A percentile compares a stretch with the other conserved stretches of the same genome.
Evolutionary conservation across 2,329 filamentous ascomycete species (phyloP).

Genomic region (Curvularia eragrostidis): DNA sequence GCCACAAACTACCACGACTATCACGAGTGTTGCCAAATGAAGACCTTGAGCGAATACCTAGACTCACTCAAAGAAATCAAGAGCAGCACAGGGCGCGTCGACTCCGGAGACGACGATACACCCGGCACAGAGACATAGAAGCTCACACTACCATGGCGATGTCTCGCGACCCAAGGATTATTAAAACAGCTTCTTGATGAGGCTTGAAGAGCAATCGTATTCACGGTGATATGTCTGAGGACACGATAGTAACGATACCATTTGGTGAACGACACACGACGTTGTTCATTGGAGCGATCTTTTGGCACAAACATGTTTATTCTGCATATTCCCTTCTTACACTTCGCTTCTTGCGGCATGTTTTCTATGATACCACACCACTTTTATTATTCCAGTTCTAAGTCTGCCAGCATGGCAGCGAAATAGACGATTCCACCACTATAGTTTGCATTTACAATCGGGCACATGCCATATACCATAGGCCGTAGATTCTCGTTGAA

Average conservation of each 20-base stretch:
- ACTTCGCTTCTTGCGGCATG: background rate
- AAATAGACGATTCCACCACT: background rate
- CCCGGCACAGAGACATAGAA: background rate
- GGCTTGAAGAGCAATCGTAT: background rate
- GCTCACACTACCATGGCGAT: background rate
- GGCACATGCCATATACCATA: background rate
- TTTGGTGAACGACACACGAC: conserved; percentile 1
- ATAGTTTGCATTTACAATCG: background rate
- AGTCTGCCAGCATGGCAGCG: background rate
- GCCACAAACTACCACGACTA: conserved; percentile 43
- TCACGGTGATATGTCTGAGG: background rate
- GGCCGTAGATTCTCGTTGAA: background rate
- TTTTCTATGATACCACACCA: conserved; percentile 26
- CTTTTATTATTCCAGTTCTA: conserved; percentile 1
- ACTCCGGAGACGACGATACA: conserved; percentile 4
- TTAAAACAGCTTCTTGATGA: conserved; percentile 4
- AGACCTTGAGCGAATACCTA: background rate
- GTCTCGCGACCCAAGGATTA: background rate
- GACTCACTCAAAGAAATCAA: background rate
- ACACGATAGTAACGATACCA: conserved; percentile 8
- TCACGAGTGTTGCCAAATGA: conserved; percentile 39
- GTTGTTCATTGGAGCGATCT: background rate
- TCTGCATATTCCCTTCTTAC: background rate
- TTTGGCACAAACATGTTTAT: background rate
- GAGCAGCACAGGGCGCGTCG: conserved; percentile 3